These are phyloP conservation scores for Flaveria sonorensis DNA, from an alignment of 129 eudicot genomes.

Conservation along the genomic window DNA sequence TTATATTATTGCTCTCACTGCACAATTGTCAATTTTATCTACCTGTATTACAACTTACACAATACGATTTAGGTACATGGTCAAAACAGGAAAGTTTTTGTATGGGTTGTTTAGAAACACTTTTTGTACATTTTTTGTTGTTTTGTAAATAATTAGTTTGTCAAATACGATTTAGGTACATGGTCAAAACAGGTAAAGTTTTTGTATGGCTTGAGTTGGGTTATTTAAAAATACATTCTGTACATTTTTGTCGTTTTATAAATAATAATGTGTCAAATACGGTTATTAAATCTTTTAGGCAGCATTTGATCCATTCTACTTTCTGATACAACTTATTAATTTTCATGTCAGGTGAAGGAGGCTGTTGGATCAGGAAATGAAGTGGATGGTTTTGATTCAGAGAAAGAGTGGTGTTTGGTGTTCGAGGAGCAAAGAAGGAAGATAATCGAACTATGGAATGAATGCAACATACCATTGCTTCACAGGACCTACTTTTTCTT, in stretches of 20 bases:
- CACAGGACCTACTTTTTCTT: constrained; percentile 84
- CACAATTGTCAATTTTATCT: no score
- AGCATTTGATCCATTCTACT: background rate
- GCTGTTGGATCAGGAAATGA: constrained; percentile 6
- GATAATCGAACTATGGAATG: constrained; percentile 78
- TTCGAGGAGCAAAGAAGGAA: constrained; percentile 65
- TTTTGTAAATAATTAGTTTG: no score
- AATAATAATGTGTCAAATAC: background rate
- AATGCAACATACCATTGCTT: constrained; percentile 69
- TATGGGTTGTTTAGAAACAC: background rate
- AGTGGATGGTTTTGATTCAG: constrained; percentile 17
- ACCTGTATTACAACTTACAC: no score
- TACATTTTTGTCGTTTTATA: background rate
- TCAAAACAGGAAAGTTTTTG: no score
- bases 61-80: no score
- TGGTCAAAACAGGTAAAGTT: no score
- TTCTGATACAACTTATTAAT: background rate
- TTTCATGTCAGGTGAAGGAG: constrained; percentile 39
- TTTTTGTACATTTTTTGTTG: background rate
- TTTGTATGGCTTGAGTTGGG: background rate
- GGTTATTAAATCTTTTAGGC: background rate
- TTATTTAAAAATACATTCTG: background rate
- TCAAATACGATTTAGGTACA: background rate
- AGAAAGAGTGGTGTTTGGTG: constrained; percentile 44
- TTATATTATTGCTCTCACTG: no score